Base-by-base conservation (phyloP, 2,329 filamentous ascomycete species). In the Cladosporium sp. region DNA sequence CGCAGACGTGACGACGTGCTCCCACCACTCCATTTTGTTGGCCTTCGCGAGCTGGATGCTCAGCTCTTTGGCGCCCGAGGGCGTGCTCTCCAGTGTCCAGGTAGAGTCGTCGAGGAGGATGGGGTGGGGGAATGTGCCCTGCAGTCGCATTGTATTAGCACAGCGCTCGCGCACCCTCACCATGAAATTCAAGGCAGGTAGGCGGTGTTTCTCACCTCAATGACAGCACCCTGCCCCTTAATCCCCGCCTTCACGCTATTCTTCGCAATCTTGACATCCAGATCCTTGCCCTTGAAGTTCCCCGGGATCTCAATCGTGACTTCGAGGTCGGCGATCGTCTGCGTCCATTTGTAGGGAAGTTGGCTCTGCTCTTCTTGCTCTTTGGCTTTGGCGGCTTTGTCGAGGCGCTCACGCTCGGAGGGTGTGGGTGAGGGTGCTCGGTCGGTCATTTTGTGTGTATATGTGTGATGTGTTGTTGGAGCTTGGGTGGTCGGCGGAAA, bases 1-100 rank as follows among this genome's bases (percentile, higher is more conserved):
- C 4, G 93, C 94, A 7, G 83, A 81, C 8, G 90, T 96, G 41
- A 98, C 86, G 47, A 98, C 92, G 80, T 98, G 93, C 36, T 92
- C 82, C 95, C 95, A 99, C 95, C 95, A 99, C 81, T 97, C 92
- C 88, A 96, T 91, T 85, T 97, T 95, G 84, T 97, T 97, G 71
- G 87, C 81, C 81, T 99, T 99, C 84, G 97, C 93, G 62, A 99
- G 90, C 80, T 97, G 93, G 72, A 98, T 87, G 76, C 90, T 87
- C 71, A 97, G 86, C 76, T 92, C 90, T 81, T 96, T 91, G 72
- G 81, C 82, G 28, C 77, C 80, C 1, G 87, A 79, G 1, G 88
- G 79, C 59, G 88, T 87, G 24, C 90, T 84, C 66, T 91, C 86
- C 58, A 99, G 87, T 2, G 94, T 97, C 95, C 95, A 99, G 67